Evolutionary conservation across 2,329 filamentous ascomycete species (phyloP).

Genomic region (Plenodomus lindquistii): DNA sequence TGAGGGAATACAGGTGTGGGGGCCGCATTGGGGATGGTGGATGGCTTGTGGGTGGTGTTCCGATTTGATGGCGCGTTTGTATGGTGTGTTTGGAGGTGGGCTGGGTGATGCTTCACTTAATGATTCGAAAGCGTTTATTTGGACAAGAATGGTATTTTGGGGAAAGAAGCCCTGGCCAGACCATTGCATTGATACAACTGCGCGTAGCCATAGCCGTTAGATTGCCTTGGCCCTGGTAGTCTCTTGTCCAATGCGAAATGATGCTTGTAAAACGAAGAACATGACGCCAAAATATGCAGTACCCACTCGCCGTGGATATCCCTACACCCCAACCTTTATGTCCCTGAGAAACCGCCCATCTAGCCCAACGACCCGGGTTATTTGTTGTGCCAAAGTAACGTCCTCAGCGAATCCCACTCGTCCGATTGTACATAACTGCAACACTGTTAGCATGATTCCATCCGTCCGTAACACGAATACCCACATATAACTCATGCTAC

Average conservation of each 20-base stretch:
- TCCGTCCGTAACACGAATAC: constrained; percentile 33
- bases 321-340: neutral
- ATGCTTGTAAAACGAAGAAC: neutral
- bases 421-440: constrained; percentile 76
- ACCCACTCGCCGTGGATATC: neutral
- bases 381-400: constrained; percentile 83
- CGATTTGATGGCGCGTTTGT: too few relatives aligned
- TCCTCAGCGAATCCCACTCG: constrained; percentile 84
- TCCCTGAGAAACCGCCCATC: neutral
- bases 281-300: neutral
- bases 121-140: neutral
- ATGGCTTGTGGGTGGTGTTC: too few relatives aligned
- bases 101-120: neutral
- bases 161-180: too few relatives aligned
- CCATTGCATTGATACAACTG: too few relatives aligned
- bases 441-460: constrained; percentile 17
- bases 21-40: neutral
- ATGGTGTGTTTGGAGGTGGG: neutral
- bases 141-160: too few relatives aligned
- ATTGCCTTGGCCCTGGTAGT: too few relatives aligned
- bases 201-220: too few relatives aligned
- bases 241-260: neutral
- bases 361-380: constrained; percentile 25
- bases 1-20: neutral
- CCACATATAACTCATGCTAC: constrained; percentile 98